A percentile compares a stretch with the other conserved stretches of the same genome.
phyloP scores from a whole-genome alignment of 1,284 basidiomycete genomes.

The Fomitopsis betulina region DNA sequence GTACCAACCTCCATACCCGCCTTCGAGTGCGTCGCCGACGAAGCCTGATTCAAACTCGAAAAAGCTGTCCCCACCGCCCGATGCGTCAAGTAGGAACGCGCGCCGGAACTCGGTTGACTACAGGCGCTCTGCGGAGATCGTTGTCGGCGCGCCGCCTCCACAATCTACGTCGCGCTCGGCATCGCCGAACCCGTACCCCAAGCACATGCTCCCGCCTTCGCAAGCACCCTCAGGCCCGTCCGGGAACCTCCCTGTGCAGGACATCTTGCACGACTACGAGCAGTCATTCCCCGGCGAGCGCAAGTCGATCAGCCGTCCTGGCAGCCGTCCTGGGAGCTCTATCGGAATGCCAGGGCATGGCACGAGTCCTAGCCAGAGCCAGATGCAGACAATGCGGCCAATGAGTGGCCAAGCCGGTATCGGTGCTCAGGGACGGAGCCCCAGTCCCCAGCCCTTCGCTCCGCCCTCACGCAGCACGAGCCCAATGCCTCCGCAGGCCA shows the following conservation, averaged over 20 bases:
- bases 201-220: slow-evolving; percentile 69
- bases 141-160: slow-evolving; percentile 70
- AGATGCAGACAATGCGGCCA: slow-evolving; percentile 42
- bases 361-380: slow-evolving; percentile 1
- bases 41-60: slow-evolving; percentile 11
- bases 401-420: slow-evolving; percentile 71
- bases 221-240: slow-evolving; percentile 31
- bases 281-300: slow-evolving; percentile 88
- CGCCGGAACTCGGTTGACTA: slow-evolving; percentile 41
- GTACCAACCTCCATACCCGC: slow-evolving; percentile 45
- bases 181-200: slow-evolving; percentile 68
- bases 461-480: slow-evolving; percentile 43
- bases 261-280: slow-evolving; percentile 75
- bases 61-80: slow-evolving; percentile 21
- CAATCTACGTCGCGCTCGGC: slow-evolving; percentile 54
- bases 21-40: slow-evolving; percentile 15
- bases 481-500: slow-evolving; percentile 26
- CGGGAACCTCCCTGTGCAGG: slow-evolving; percentile 54
- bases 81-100: slow-evolving; percentile 11
- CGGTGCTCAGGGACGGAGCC: slow-evolving; percentile 63
- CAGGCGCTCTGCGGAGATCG: slow-evolving; percentile 59
- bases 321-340: slow-evolving; percentile 22
- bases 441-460: slow-evolving; percentile 54
- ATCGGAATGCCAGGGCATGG: slow-evolving; percentile 15
- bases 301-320: slow-evolving; percentile 45